Percentiles rank a stretch among this genome's conserved stretches.
phyloP scores from a whole-genome alignment of 1,284 basidiomycete species.

The Puccinia novopanici region DNA sequence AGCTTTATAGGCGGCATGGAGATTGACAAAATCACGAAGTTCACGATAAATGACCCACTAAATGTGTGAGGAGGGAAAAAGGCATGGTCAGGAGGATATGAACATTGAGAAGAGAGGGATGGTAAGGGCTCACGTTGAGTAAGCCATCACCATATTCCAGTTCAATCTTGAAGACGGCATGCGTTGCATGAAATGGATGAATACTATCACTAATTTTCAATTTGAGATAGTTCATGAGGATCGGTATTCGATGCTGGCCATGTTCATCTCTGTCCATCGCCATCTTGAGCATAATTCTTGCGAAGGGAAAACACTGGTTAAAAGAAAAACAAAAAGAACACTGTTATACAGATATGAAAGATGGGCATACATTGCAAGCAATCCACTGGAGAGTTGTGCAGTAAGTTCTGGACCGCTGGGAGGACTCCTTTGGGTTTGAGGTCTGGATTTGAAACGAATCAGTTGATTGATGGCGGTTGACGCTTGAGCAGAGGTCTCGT shows the following conservation, averaged over 20 bases:
- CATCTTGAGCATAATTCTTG: constrained; percentile 72
- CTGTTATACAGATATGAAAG: not conserved
- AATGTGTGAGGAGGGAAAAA: constrained; percentile 26
- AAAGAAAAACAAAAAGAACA: not conserved
- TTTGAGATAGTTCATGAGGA: constrained; percentile 80
- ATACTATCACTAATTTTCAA: constrained; percentile 82
- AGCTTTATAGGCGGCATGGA: constrained; percentile 88
- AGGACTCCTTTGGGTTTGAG: not conserved
- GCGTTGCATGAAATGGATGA: constrained; percentile 74
- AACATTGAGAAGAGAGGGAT: not conserved
- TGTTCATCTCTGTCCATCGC: constrained; percentile 92
- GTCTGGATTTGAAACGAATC: not conserved
- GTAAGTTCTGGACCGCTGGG: not conserved
- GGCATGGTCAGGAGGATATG: not conserved
- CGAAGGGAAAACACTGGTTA: not conserved
- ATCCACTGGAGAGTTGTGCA: constrained; percentile 26
- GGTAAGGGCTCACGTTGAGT: constrained; percentile 50
- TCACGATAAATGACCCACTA: constrained; percentile 82
- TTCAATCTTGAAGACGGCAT: constrained; percentile 85
- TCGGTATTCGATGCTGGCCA: constrained; percentile 76
- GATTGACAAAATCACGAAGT: constrained; percentile 83
- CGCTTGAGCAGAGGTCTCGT: not conserved
- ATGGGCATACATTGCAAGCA: not conserved
- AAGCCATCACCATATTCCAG: constrained; percentile 59
- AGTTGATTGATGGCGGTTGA: constrained; percentile 9